phyloP scores from a whole-genome alignment of 2,329 filamentous ascomycete species.

The Nemania diffusa region DNA sequence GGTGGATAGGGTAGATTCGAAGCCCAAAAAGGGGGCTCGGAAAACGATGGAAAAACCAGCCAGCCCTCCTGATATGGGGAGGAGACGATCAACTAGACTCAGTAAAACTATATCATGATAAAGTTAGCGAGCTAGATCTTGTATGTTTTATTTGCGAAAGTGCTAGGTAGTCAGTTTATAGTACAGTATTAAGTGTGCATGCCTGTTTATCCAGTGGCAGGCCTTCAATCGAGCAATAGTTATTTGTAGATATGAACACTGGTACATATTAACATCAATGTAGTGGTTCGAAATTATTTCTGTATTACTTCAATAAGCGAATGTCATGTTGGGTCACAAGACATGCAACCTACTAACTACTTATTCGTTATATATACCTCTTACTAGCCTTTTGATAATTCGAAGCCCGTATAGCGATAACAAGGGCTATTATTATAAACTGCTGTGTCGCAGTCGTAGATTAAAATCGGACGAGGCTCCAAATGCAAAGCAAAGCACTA shows the following conservation, averaged over 20 bases:
- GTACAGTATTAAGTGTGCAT: no score
- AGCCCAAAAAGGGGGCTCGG: conserved; percentile 37
- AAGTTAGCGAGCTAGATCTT: neutral
- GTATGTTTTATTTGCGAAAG: neutral
- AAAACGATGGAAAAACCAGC: conserved; percentile 41
- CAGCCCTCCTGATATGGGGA: conserved; percentile 30
- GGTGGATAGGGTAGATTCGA: conserved; percentile 3
- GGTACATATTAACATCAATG: neutral
- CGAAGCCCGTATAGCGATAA: neutral
- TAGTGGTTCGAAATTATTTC: neutral
- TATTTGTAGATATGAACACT: no score
- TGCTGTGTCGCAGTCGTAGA: neutral
- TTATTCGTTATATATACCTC: neutral
- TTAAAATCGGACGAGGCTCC: neutral
- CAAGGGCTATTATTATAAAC: neutral
- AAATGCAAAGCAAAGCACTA: neutral
- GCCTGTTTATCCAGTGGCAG: no score
- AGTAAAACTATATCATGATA: conserved; percentile 35
- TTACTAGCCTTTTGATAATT: neutral
- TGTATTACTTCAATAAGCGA: neutral
- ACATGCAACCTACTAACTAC: neutral
- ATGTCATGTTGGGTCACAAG: neutral
- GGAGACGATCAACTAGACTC: conserved; percentile 46
- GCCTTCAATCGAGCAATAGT: no score
- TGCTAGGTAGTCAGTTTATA: no score